Evolutionary conservation across 208 protist species (phyloP), one percentile per base, ranked within the genome.

Genomic region (Kentomonas sorsogonicus): DNA sequence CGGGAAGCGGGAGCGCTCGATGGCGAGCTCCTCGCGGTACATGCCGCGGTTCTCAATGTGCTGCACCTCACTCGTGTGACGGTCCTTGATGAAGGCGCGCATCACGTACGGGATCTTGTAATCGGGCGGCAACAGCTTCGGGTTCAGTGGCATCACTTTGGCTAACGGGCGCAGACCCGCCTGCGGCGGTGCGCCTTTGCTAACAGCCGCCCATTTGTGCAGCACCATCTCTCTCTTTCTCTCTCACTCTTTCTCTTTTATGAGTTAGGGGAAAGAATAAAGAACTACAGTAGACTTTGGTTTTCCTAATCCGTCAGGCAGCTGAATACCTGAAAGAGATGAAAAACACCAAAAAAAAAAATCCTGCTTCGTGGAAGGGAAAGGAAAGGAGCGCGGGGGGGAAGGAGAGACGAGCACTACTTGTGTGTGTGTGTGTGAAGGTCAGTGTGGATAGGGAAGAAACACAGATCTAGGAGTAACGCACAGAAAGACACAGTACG

Each of bases 121-220:
- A 51, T 91, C 89, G 5, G 56, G 58, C 10, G 89, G 85, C 26
- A 64, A 55, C 31, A 92, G 66, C 46, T 80, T 86, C 4, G 82
- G 79, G 53, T 94, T 68, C 0, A 56, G 41, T 1, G 84, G 71
- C 34, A 94, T 74, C 16, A 33, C 20, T 11, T 69, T 66, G 13
- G 66, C 74, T 30, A 92, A 57, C 23, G 88, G 84, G 3, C 79
- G 81, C 16, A 92, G 70, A 9, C 84, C 84, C 10, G 69, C 66
- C 26, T 77, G 53, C 1, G 88, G 84, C 3, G 82, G 77, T 0
- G 84, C 83, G 46, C 73, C 77, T 60, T 78, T 88, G 43, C 66
- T 91, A 44, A 94, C 83, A 11, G 87, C 88, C 3, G 88, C 88
- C 85, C 88, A 94, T 74, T 94, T 94, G 66, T 90, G 69, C n/a